These are phyloP conservation scores for Magnaporthiopsis poae DNA, from an alignment of 2,329 filamentous ascomycete genomes.

Conservation along the genomic window DNA sequence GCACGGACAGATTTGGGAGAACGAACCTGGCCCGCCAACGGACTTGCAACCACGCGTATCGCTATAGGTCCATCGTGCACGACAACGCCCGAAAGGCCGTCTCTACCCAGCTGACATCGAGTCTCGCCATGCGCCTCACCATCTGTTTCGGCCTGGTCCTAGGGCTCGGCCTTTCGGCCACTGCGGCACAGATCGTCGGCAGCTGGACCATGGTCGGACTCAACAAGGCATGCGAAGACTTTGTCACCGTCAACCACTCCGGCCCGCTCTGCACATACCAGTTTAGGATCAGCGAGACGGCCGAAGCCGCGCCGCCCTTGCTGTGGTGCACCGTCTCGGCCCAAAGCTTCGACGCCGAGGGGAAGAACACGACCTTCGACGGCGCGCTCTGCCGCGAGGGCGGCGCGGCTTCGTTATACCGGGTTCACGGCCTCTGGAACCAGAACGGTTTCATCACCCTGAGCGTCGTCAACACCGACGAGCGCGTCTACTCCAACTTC, in stretches of 20 bases:
- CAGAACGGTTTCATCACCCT: background rate
- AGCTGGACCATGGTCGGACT: slow-evolving; percentile 1
- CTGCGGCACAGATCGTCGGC: background rate
- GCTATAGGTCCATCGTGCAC: background rate
- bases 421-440: slow-evolving; percentile 2
- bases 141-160: background rate
- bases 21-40: background rate
- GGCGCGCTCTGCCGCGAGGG: background rate
- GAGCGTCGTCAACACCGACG: background rate
- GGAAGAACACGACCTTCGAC: background rate
- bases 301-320: background rate
- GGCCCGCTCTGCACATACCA: slow-evolving; percentile 2
- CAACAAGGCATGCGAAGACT: background rate
- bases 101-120: background rate
- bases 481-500: background rate
- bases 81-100: background rate
- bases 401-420: background rate
- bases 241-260: background rate
- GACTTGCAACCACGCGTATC: background rate
- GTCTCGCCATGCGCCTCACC: background rate
- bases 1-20: background rate
- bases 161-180: background rate
- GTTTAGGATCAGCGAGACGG: slow-evolving; percentile 3
- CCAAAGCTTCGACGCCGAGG: background rate
- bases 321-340: background rate